Evolutionary conservation across 2,329 filamentous ascomycete species (phyloP), one percentile per base, ranked within the genome.

Genomic region (Colletotrichum karsti): DNA sequence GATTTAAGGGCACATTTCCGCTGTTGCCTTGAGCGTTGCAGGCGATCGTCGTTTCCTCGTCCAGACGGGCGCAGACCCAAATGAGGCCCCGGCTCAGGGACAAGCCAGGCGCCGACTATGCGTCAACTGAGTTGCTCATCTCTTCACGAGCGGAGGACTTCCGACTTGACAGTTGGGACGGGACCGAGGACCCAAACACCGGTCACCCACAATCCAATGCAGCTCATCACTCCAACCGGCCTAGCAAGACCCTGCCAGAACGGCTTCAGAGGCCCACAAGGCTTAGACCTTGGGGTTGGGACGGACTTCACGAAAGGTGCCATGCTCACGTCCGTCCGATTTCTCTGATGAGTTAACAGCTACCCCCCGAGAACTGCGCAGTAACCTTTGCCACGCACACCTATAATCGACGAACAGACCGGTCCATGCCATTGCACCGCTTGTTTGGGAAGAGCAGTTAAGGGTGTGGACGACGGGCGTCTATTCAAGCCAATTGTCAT

Each of bases 221-320:
- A 42, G 42, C 28, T 28, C 51, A 20, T n/a, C n/a, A 57, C 53
- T 28, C 35, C 51, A 41, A 12, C 1, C 20, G 22, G 28, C 58
- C 59, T 28, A 50, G 51, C 22, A 37, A 42, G 28, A 35, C 60
- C 60, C 61, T 65, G 53, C 54, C 46, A 63, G 30, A 39, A 5
- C 30, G 30, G 50, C 33, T 35, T 26, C 30, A 56, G 26, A 42
- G 56, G 22, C 53, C 60, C 65, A 59, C 60, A 68, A 65, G 65
- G 65, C 60, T 65, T 65, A 68, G 60, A 46, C 44, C 37, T 54
- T 24, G 55, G 55, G 42, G 24, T 61, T 51, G 44, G 62, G 56
- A 53, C 28, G 33, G 37, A 26, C 30, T 33, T 24, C 28, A 48
- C 61, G 44, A 56, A 55, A 12, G 35, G 51, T 18, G 60, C 46